Evolutionary conservation across 1,284 basidiomycete species (phyloP), one percentile per base, ranked within the genome.

Genomic region (Schizophyllum commune): DNA sequence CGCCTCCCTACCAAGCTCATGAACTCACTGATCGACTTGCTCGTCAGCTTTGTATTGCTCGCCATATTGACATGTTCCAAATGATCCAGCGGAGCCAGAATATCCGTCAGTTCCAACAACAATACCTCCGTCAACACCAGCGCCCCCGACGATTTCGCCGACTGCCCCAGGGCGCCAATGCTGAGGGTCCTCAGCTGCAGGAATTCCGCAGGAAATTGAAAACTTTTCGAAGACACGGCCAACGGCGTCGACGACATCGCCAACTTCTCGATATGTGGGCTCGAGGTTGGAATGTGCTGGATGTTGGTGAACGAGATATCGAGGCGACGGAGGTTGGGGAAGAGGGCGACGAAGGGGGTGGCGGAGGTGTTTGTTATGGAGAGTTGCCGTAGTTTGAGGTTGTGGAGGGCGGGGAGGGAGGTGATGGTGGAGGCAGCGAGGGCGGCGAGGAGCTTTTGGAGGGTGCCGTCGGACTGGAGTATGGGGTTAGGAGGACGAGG

Each of bases 241-340:
- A 0, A 78, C 70, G 0, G 84, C 69, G 6, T 88, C 0, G 85
- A 86, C 0, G 84, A 87, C 20, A 89, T 69, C 0, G 80, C 80
- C 11, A 89, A 71, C 66, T 89, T 89, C 64, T 83, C 80, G 27
- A 88, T 67, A 5, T 69, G 63, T 2, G 70, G 68, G 1, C 69
- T 32, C 3, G 60, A 57, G 5, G 59, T 63, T 11, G 64, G 39
- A 20, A 58, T 17, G 64, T 71, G 55, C 63, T 70, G 52, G 63
- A 63, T 52, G 75, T 70, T 51, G 76, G 86, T 89, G 71, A 88
- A 89, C 0, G 87, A 87, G 8, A 86, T 64, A 65, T 89, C 86
- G 7, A 89, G 72, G 13, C 80, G 79, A 47, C 71, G 72, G 21
- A 89, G 65, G 58, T 78, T 76, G 1, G 84, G 83, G 62, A 79